Evolutionary conservation across 257 asterid genomes (phyloP).

Genomic region (Solanum lignicaule): DNA sequence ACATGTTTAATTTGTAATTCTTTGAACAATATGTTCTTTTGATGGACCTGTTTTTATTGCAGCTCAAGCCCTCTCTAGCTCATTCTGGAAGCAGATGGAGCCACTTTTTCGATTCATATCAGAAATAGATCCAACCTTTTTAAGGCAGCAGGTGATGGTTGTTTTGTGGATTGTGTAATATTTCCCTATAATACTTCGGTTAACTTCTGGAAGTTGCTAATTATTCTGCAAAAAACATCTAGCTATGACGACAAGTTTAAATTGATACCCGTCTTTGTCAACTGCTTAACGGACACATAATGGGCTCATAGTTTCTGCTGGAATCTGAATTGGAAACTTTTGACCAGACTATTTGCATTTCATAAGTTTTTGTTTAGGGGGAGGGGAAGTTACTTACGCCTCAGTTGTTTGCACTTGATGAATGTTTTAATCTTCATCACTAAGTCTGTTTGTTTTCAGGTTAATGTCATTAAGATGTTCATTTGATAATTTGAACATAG

Average conservation of each 20-base stretch:
- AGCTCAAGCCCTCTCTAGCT: conserved; percentile 71
- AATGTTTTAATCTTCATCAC: neutral
- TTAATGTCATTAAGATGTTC: neutral
- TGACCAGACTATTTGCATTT: neutral
- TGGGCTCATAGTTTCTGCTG: neutral
- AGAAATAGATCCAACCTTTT: conserved; percentile 54
- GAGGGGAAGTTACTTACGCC: neutral
- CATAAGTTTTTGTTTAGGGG: neutral
- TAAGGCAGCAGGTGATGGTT: conserved; percentile 59
- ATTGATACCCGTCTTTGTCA: neutral
- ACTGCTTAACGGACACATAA: neutral
- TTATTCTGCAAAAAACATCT: neutral
- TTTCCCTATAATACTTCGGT: neutral
- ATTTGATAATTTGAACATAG: neutral
- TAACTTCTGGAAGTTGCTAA: neutral
- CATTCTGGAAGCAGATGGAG: conserved; percentile 86
- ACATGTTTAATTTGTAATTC: neutral
- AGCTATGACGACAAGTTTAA: neutral
- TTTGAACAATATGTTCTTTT: neutral
- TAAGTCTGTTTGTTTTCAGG: neutral
- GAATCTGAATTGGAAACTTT: neutral
- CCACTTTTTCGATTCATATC: conserved; percentile 58
- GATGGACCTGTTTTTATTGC: conserved; percentile 14
- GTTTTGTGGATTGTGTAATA: neutral
- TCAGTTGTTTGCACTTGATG: neutral